These are phyloP conservation scores for Calonectria naviculata DNA, from an alignment of 2,329 filamentous ascomycete genomes.

Conservation along the genomic window DNA sequence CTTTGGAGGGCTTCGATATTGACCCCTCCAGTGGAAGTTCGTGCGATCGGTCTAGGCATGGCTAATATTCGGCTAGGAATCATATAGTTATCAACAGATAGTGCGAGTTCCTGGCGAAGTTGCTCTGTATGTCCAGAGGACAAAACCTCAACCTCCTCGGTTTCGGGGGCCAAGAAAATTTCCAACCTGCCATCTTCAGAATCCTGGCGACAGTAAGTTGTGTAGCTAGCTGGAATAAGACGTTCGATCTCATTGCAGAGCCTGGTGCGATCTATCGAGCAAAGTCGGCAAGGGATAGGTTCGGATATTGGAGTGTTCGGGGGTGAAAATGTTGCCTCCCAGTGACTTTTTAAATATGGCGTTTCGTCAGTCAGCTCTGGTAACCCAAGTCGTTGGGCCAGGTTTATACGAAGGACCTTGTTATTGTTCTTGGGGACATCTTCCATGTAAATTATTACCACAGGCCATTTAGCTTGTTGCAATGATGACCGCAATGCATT, in stretches of 20 bases:
- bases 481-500: constrained; percentile 57
- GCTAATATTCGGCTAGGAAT: constrained; percentile 51
- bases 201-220: constrained; percentile 25
- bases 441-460: constrained; percentile 65
- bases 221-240: constrained; percentile 26
- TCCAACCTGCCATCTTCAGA: constrained; percentile 18
- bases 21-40: constrained; percentile 43
- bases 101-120: constrained; percentile 28
- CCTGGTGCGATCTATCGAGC: constrained; percentile 44
- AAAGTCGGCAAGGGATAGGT: constrained; percentile 50
- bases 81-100: constrained; percentile 46
- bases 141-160: not conserved
- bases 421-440: constrained; percentile 66
- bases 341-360: constrained; percentile 57
- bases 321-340: constrained; percentile 60
- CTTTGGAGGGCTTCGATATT: constrained; percentile 50
- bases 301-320: constrained; percentile 57
- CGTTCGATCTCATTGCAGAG: constrained; percentile 39
- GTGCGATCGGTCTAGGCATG: constrained; percentile 48
- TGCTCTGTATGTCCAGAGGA: constrained; percentile 15
- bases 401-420: constrained; percentile 66
- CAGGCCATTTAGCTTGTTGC: constrained; percentile 64
- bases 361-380: constrained; percentile 57
- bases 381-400: constrained; percentile 60
- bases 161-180: constrained; percentile 36